Evolutionary conservation across 768 basidiomycete species (phyloP), one percentile per base, ranked within the genome.

Genomic region (Pleurotus tuber-regium): DNA sequence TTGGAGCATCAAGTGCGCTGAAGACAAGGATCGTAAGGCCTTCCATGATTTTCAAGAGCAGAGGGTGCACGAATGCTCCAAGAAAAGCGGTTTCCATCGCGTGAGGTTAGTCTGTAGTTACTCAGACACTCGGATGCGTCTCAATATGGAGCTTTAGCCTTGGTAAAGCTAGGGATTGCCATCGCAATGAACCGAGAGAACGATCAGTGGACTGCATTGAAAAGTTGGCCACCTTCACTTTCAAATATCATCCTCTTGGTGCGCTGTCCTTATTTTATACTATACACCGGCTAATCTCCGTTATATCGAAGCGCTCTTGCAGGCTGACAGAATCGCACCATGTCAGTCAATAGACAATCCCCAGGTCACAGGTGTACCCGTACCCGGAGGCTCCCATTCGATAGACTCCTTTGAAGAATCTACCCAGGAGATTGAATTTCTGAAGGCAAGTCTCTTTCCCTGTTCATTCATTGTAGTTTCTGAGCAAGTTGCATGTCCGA

Each of bases 1-100:
- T 49, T 56, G 47, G 38, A 24, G 28, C 29, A 35, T 60, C 16
- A 49, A 36, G 48, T 3, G 53, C 25, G 43, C 38, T 11, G 50
- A 54, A n/a, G 38, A 50, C 36, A 23, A 43, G 7, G 39, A 40
- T 53, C 18, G 4, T 39, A 23, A 9, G 12, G n/a, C 14, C 2
- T 24, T 16, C 9, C 6, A 14, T 0, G 42, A 54, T 2, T 24
- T 50, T 7, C 53, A 14, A 21, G 18, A 21, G n/a, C 24, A 48
- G 14, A 53, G 56, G 47, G 57, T 68, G 0, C 61, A 66, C 31
- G 65, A 68, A 36, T 54, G 57, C 14, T 53, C 59, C 1, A 65
- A 67, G 53, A 67, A 65, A 38, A 61, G 57, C 11, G 53, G 64
- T 43, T 52, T 44, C 1, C 67, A 69, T 40, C 57, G 59, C 33